Percentiles rank a stretch among this genome's conserved stretches.
These are phyloP conservation scores for Lachnellula arida DNA, from an alignment of 2,329 filamentous ascomycete genomes.

Conservation along the genomic window DNA sequence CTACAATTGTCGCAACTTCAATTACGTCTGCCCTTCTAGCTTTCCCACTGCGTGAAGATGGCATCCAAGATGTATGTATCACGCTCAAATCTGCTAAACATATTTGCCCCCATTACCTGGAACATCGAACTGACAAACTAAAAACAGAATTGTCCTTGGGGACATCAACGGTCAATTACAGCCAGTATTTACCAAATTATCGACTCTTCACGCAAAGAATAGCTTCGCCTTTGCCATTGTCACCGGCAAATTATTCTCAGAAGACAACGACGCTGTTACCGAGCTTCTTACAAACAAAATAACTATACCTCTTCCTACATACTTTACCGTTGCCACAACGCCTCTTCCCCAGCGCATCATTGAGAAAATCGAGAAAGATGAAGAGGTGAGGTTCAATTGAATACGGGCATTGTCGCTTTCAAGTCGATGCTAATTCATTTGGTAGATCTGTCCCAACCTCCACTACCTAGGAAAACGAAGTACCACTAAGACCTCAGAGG, in stretches of 20 bases:
- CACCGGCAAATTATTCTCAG: constrained; percentile 75
- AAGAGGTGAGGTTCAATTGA: constrained; percentile 40
- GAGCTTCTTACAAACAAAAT: constrained; percentile 70
- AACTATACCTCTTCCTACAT: constrained; percentile 73
- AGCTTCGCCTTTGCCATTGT: constrained; percentile 81
- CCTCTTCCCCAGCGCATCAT: constrained; percentile 67
- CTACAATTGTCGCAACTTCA: neutral
- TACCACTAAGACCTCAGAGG: constrained; percentile 83
- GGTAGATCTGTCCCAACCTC: constrained; percentile 79
- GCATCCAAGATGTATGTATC: constrained; percentile 35
- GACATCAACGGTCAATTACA: constrained; percentile 75
- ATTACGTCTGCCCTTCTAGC: neutral
- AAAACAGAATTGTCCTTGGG: constrained; percentile 58
- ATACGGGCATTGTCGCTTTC: neutral
- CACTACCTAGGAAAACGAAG: constrained; percentile 85
- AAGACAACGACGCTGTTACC: constrained; percentile 54
- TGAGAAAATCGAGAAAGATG: constrained; percentile 68
- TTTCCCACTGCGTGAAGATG: constrained; percentile 36
- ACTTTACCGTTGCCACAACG: constrained; percentile 77
- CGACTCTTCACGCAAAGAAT: constrained; percentile 79
- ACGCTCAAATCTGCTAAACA: neutral
- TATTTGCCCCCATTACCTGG: neutral
- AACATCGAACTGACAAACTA: constrained; percentile 10
- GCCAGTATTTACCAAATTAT: constrained; percentile 73
- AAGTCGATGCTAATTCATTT: constrained; percentile 8